Conservation (phyloP, 371 early-diverging fungal species). For the Mucor sp. region DNA sequence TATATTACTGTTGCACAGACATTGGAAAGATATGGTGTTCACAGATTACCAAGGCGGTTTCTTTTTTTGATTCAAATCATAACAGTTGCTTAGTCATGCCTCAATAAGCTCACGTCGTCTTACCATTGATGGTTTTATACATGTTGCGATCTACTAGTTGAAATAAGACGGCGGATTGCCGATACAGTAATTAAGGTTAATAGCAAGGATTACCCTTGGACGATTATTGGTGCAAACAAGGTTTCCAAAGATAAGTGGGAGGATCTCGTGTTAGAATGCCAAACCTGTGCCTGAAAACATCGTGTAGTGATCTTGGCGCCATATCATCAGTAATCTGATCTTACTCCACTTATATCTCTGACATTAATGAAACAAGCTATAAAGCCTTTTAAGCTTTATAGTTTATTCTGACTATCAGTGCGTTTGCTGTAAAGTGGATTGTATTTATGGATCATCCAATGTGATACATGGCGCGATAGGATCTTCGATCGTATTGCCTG, state of each 20-base stretch:
- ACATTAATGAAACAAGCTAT: too few species aligned
- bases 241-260: not conserved
- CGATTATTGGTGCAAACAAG: not conserved
- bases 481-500: too few species aligned
- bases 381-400: too few species aligned
- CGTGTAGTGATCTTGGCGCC: not conserved
- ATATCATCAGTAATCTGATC: not conserved
- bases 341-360: not conserved
- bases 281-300: not conserved
- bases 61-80: not conserved
- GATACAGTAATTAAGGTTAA: not conserved
- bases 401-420: too few species aligned
- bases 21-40: not conserved
- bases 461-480: too few species aligned
- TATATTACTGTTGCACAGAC: not conserved
- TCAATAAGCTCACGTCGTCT: too few species aligned
- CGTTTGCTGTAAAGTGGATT: too few species aligned
- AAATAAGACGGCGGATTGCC: not conserved
- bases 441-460: too few species aligned
- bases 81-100: not conserved
- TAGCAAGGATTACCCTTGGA: not conserved
- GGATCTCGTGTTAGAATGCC: not conserved
- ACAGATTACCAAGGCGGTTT: not conserved
- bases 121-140: too few species aligned
- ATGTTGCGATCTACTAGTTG: not conserved